Conservation (phyloP, 306 rosid genomes). For the Lagenaria siceraria region DNA sequence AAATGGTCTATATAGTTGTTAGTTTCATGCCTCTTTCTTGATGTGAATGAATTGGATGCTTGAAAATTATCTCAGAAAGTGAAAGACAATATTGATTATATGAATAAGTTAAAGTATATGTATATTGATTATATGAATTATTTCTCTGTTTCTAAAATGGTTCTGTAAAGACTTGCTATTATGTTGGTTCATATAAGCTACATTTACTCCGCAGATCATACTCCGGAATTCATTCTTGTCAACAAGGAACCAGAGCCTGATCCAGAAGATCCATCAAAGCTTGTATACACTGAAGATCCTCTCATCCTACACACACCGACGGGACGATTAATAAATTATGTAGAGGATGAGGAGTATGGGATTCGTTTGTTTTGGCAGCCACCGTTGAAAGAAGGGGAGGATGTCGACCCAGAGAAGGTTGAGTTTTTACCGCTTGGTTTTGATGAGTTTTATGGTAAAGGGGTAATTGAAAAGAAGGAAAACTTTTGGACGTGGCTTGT, state of each 20-base stretch:
- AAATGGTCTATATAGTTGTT: background rate
- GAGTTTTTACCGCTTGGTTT: conserved; percentile 68
- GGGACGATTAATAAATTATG: conserved; percentile 61
- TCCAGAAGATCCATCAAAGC: conserved; percentile 81
- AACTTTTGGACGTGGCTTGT: conserved; percentile 23
- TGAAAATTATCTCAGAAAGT: background rate
- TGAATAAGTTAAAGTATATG: background rate
- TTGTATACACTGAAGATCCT: conserved; percentile 56
- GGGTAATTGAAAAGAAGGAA: conserved; percentile 8
- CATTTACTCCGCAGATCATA: conserved; percentile 45
- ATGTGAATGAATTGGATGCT: background rate
- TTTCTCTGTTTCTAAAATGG: background rate
- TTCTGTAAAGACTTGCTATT: background rate
- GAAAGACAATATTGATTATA: background rate
- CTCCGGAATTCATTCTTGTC: conserved; percentile 70
- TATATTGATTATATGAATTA: background rate
- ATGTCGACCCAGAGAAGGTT: conserved; percentile 53
- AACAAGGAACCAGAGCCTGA: conserved; percentile 83
- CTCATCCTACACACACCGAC: conserved; percentile 79
- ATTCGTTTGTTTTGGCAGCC: conserved; percentile 91
- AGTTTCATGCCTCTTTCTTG: background rate
- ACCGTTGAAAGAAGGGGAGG: conserved; percentile 45
- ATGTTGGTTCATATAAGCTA: conserved; percentile 4
- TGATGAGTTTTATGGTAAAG: conserved; percentile 66
- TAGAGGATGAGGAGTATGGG: conserved; percentile 68